Evolutionary conservation across 495 filamentous ascomycete species (phyloP), one percentile per base, ranked within the genome.

Genomic region (Trichoderma erinaceum): DNA sequence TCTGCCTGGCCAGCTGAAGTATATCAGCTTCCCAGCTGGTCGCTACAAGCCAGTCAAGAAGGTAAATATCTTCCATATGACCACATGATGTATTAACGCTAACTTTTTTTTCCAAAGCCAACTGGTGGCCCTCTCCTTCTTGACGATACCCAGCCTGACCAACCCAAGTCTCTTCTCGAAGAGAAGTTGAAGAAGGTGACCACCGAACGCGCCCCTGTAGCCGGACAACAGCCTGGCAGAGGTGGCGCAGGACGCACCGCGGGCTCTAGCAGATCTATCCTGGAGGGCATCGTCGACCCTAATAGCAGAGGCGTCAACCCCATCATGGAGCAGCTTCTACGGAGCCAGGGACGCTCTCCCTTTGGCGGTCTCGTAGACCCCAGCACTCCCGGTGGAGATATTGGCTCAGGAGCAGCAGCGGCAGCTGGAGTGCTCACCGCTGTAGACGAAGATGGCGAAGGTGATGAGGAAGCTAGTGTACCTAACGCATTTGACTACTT

Each of bases 11-110:
- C 96, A 99, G 81, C 84, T 97, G 73, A 97, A 94, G 78, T 97
- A 92, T 75, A 93, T 98, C 74, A 96, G 86, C 74, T 97, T 98
- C 84, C 86, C 90, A 70, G 87, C 89, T 25, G 87, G 87, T 16
- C 87, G 96, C 67, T 98, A 97, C 76, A 89, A 91, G 83, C 94
- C 96, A 38, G 93, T 97, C 64, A 98, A 98, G 82, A 92, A 96
- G 83, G 92, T 95, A 81, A 75, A 85, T 79, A 69, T 69, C 44
- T 71, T 50, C 66, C 4, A 69, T 66, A 58, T 68, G 64, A 46
- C 67, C 38, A 18, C 56, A 12, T 61, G 13, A 16, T 25, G 35
- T 61, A 12, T 35, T 48, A 41, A 27, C 25, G 52, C 50, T 29
- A 27, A 25, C 23, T 67, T 32, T 64, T 56, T 10, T 27, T 88